Conservation (phyloP, 371 early-diverging fungal species). For the Cokeromyces recurvatus region DNA sequence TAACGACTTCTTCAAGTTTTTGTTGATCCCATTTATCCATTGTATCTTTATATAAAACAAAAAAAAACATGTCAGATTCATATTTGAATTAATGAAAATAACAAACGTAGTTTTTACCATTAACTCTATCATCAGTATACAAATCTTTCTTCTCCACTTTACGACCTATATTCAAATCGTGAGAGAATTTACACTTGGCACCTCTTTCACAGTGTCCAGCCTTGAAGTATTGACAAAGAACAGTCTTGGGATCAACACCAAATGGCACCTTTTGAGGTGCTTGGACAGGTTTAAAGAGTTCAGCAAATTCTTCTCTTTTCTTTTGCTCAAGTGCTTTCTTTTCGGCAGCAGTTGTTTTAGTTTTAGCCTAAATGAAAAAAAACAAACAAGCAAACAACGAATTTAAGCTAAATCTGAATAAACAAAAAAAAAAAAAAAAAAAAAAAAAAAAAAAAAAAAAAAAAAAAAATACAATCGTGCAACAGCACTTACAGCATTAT, state of each 20-base stretch:
- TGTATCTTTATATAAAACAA: constrained; percentile 50
- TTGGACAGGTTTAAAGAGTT: constrained; percentile 88
- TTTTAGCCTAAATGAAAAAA: no score
- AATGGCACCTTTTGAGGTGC: constrained; percentile 96
- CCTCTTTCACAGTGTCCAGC: constrained; percentile 92
- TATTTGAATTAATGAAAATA: neutral
- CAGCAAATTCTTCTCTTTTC: constrained; percentile 60
- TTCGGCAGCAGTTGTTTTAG: constrained; percentile 26
- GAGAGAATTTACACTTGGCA: constrained; percentile 97
- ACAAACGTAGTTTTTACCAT: constrained; percentile 25
- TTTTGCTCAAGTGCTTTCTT: constrained; percentile 41
- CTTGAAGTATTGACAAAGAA: constrained; percentile 94
- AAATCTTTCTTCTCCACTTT: constrained; percentile 88
- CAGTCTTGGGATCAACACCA: constrained; percentile 98
- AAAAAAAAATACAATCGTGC: no score
- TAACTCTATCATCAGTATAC: constrained; percentile 81
- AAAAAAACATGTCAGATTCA: neutral
- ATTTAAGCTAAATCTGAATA: no score
- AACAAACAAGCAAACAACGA: no score
- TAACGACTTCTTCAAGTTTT: constrained; percentile 86
- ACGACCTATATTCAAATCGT: constrained; percentile 88
- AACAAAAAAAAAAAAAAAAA: no score
- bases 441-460: no score
- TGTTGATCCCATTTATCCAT: constrained; percentile 96
- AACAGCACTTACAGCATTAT: constrained; percentile 48